Evolutionary conservation across 139 green algal species (phyloP).

Genomic region (Microglena sp.): DNA sequence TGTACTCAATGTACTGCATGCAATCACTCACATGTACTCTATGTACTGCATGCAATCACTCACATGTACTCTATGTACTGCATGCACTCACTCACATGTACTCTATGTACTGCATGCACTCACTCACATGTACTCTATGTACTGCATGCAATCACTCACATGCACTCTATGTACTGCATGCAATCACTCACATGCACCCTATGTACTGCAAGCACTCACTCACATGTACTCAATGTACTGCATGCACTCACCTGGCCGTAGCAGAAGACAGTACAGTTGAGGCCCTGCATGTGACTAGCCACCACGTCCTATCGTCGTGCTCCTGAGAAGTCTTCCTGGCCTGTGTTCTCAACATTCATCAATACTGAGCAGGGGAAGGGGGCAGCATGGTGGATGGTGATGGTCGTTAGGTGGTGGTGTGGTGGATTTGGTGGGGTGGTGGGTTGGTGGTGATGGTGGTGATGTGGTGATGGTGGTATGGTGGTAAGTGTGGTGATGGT

Average conservation of each 20-base stretch:
- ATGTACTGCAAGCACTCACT: background rate
- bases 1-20: too few relatives aligned
- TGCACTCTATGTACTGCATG: background rate
- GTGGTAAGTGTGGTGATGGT: too few relatives aligned
- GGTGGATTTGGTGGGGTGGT: too few relatives aligned
- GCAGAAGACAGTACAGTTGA: conserved; percentile 66
- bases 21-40: too few relatives aligned
- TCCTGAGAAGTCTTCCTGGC: conserved; percentile 57
- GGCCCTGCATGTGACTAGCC: conserved; percentile 39
- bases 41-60: too few relatives aligned
- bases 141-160: background rate
- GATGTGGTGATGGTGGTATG: too few relatives aligned
- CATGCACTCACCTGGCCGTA: conserved; percentile 53
- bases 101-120: background rate
- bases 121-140: background rate
- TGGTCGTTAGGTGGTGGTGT: too few relatives aligned
- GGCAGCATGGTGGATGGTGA: too few relatives aligned
- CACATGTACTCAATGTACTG: background rate
- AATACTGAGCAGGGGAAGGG: too few relatives aligned
- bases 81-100: background rate
- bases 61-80: too few relatives aligned
- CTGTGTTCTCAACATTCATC: conserved; percentile 55
- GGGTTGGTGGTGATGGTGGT: too few relatives aligned
- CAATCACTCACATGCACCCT: background rate
- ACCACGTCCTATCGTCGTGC: conserved; percentile 44